phyloP scores from a whole-genome alignment of 768 basidiomycete species.

The Lactarius tabidus region DNA sequence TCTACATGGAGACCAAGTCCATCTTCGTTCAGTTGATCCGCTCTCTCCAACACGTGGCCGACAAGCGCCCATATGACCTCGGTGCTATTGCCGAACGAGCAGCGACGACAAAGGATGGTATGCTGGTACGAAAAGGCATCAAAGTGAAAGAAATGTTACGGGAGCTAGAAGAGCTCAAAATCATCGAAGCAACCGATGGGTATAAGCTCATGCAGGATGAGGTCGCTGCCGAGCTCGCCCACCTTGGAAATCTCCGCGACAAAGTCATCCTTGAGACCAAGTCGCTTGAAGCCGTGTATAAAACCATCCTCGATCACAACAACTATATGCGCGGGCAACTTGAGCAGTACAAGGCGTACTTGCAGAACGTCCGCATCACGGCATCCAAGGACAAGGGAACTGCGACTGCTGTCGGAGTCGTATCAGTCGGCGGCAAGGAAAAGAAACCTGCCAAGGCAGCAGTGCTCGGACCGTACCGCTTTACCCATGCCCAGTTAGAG shows the following conservation, averaged over 20 bases:
- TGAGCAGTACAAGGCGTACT: conserved; percentile 99
- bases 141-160: conserved; percentile 99
- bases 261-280: conserved; percentile 92
- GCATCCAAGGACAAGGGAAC: conserved; percentile 85
- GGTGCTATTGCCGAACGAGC: conserved; percentile 87
- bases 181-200: conserved; percentile 78
- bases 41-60: conserved; percentile 80
- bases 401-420: conserved; percentile 87
- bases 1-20: conserved; percentile 99
- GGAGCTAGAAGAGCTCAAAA: conserved; percentile 86
- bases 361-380: conserved; percentile 94
- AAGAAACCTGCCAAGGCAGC: conserved; percentile 84
- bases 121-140: conserved; percentile 93
- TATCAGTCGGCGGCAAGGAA: conserved; percentile 95
- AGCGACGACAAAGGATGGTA: conserved; percentile 95
- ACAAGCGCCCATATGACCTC: conserved; percentile 87
- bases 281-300: conserved; percentile 94
- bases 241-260: conserved; percentile 94
- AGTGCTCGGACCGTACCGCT: conserved; percentile 92
- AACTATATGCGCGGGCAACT: conserved; percentile 93
- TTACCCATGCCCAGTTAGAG: conserved; percentile 96
- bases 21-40: conserved; percentile 98
- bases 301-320: conserved; percentile 99
- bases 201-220: conserved; percentile 98
- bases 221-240: conserved; percentile 89